phyloP scores from a whole-genome alignment of 164 flowering plant species.

The Santalum album region DNA sequence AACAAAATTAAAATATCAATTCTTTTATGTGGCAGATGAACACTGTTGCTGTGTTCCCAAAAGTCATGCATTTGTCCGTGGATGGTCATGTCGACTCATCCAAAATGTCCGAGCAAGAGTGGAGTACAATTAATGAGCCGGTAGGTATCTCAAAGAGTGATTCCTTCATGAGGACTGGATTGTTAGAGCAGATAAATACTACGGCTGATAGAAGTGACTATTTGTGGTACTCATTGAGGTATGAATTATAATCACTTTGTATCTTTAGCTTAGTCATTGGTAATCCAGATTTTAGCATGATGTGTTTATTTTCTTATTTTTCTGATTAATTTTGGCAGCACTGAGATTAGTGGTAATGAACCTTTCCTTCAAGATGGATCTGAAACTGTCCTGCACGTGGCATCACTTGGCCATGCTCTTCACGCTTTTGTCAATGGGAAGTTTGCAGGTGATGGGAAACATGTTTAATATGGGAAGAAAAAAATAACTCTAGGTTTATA shows the following conservation, averaged over 20 bases:
- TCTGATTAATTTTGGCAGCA: slow-evolving; percentile 35
- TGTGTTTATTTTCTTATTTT: neutral
- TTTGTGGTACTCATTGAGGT: slow-evolving; percentile 97
- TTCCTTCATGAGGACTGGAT: slow-evolving; percentile 49
- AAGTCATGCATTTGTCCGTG: slow-evolving; percentile 30
- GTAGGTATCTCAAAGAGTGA: slow-evolving; percentile 67
- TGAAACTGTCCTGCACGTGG: slow-evolving; percentile 59
- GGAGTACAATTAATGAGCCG: slow-evolving; percentile 84
- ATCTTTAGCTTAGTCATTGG: neutral
- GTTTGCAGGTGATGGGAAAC: slow-evolving; percentile 75
- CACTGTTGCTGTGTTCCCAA: slow-evolving; percentile 34
- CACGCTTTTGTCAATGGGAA: slow-evolving; percentile 75
- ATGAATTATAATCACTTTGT: neutral
- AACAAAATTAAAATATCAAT: neutral
- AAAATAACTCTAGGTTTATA: too few relatives aligned
- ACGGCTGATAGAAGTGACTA: slow-evolving; percentile 96
- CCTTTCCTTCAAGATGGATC: slow-evolving; percentile 63
- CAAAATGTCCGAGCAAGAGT: slow-evolving; percentile 34
- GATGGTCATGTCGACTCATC: slow-evolving; percentile 26
- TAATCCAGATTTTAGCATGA: neutral
- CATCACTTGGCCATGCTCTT: slow-evolving; percentile 86
- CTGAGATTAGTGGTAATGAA: slow-evolving; percentile 36
- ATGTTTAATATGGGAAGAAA: too few relatives aligned
- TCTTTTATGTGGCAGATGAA: slow-evolving; percentile 49
- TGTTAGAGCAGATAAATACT: slow-evolving; percentile 85